These are phyloP conservation scores for Olyra latifolia DNA, from an alignment of 176 grass and related monocot species.

Conservation along the genomic window DNA sequence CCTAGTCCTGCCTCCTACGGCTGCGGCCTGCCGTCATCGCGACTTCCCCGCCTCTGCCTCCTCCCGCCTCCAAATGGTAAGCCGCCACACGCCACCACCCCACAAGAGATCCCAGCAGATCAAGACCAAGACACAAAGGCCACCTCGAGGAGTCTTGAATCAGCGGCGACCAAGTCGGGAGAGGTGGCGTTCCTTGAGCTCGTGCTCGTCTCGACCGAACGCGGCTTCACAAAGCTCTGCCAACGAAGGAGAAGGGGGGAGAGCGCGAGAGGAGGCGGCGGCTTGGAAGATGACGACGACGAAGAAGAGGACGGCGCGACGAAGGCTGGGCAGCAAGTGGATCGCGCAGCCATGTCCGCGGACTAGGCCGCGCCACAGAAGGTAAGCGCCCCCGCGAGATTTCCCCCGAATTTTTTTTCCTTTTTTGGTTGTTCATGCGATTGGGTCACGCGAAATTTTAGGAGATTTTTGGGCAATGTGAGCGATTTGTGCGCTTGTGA, in stretches of 20 bases:
- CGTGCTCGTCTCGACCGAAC: not conserved
- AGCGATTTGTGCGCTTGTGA: not conserved
- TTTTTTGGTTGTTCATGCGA: not conserved
- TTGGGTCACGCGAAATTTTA: not conserved
- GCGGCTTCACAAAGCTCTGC: too few species aligned
- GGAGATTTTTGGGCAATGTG: not conserved
- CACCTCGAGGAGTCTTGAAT: too few species aligned
- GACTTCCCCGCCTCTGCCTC: too few species aligned
- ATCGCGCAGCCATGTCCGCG: conserved; percentile 29
- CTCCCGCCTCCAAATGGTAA: too few species aligned
- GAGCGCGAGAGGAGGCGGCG: not conserved
- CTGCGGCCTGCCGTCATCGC: too few species aligned
- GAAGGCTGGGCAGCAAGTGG: not conserved
- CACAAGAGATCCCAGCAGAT: too few species aligned
- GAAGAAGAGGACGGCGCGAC: conserved; percentile 3
- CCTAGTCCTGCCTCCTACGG: too few species aligned
- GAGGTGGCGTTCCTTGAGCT: not conserved
- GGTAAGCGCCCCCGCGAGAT: conserved; percentile 10
- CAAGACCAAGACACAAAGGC: too few species aligned
- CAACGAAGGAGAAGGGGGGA: too few species aligned
- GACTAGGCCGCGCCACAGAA: conserved; percentile 16
- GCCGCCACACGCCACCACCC: too few species aligned
- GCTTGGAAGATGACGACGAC: too few species aligned
- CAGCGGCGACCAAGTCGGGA: not conserved
- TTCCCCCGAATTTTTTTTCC: not conserved